phyloP scores from a whole-genome alignment of 164 flowering plant genomes.

The Vitis cinerea region DNA sequence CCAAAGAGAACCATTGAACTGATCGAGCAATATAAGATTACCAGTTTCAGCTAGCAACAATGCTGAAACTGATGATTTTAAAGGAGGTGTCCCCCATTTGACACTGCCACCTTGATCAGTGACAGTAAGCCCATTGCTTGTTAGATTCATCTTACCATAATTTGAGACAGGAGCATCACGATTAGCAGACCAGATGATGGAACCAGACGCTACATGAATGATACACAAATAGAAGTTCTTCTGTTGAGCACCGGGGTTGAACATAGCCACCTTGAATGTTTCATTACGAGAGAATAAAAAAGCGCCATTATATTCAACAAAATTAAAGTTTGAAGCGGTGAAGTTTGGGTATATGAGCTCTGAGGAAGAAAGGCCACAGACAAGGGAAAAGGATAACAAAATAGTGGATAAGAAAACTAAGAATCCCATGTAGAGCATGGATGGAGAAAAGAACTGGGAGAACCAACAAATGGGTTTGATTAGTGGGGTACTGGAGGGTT shows the following conservation, averaged over 20 bases:
- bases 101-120: conserved; percentile 27
- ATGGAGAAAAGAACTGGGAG: conserved; percentile 3
- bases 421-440: conserved; percentile 26
- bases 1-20: conserved; percentile 55
- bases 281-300: conserved; percentile 62
- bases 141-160: conserved; percentile 49
- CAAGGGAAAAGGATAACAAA: conserved; percentile 21
- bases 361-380: conserved; percentile 20
- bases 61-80: conserved; percentile 37
- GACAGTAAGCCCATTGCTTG: conserved; percentile 48
- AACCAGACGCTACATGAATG: conserved; percentile 53
- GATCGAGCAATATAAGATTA: conserved; percentile 65
- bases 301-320: conserved; percentile 48
- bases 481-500: conserved; percentile 5
- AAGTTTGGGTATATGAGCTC: conserved; percentile 65
- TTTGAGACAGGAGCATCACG: conserved; percentile 53
- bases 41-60: conserved; percentile 56
- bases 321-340: conserved; percentile 53
- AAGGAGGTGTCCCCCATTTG: conserved; percentile 63
- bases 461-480: conserved; percentile 6
- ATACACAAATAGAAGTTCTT: conserved; percentile 60
- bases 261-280: conserved; percentile 60
- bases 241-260: conserved; percentile 40
- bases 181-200: conserved; percentile 83
- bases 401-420: conserved; percentile 17